These are phyloP conservation scores for Polytrichum formosum DNA, from an alignment of 225 moss, liverwort and hornwort species.

Conservation along the genomic window DNA sequence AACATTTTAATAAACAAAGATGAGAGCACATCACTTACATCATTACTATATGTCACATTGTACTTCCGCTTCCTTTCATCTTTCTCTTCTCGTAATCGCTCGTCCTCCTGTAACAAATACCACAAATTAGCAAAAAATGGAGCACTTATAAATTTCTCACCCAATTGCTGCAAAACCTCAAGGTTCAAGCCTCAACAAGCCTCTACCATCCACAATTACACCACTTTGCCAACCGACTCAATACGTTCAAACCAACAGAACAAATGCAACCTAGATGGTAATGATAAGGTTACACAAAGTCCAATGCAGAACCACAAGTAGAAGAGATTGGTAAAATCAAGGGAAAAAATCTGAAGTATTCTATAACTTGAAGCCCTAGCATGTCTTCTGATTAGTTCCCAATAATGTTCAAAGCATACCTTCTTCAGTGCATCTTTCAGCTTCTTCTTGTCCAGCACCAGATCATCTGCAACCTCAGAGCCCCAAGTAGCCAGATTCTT, in stretches of 20 bases:
- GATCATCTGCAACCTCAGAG: conserved; percentile 77
- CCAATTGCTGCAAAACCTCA: background rate
- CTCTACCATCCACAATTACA: background rate
- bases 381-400: background rate
- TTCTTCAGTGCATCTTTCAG: conserved; percentile 90
- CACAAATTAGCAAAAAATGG: conserved; percentile 7
- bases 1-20: no score
- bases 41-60: conserved; percentile 82
- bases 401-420: conserved; percentile 27
- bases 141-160: background rate
- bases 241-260: no score
- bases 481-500: conserved; percentile 88
- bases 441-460: conserved; percentile 82
- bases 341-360: no score
- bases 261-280: no score
- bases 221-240: no score
- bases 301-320: no score
- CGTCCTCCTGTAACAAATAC: conserved; percentile 71
- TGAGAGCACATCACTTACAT: conserved; percentile 35
- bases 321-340: no score
- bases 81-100: conserved; percentile 81
- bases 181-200: background rate
- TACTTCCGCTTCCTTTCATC: conserved; percentile 97
- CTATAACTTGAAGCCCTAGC: background rate
- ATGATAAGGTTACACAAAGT: no score